Evolutionary conservation across 805 yeast species (phyloP).

Genomic region (Hanseniaspora clermontiae): DNA sequence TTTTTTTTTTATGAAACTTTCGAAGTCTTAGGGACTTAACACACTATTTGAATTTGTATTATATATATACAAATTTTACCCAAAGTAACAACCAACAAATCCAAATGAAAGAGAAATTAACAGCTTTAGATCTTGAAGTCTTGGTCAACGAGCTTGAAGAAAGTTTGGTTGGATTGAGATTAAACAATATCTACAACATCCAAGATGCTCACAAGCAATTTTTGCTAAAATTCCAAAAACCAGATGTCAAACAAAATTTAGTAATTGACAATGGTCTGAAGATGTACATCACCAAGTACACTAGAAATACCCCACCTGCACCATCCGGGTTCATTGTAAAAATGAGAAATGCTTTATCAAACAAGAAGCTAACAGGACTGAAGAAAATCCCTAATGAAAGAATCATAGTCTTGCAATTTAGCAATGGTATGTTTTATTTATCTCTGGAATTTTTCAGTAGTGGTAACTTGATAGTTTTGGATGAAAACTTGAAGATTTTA

Average conservation of each 20-base stretch:
- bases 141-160: constrained; percentile 52
- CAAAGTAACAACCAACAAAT: neutral
- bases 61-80: no score
- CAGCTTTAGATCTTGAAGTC: constrained; percentile 68
- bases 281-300: constrained; percentile 64
- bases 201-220: constrained; percentile 60
- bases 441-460: constrained; percentile 91
- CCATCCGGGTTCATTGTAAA: constrained; percentile 82
- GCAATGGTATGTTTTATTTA: constrained; percentile 65
- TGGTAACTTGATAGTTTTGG: constrained; percentile 74
- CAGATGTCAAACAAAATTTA: constrained; percentile 65
- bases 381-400: constrained; percentile 71
- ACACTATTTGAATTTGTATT: no score
- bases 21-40: neutral
- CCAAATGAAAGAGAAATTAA: constrained; percentile 61
- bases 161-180: constrained; percentile 48
- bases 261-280: constrained; percentile 81
- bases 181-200: constrained; percentile 76
- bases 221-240: constrained; percentile 64
- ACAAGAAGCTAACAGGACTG: constrained; percentile 60
- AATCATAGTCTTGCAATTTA: constrained; percentile 69
- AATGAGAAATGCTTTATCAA: constrained; percentile 71
- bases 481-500: constrained; percentile 52
- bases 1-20: neutral
- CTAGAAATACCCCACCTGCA: constrained; percentile 63